phyloP scores from a whole-genome alignment of 1,284 basidiomycete genomes.

The Ustilago nuda region DNA sequence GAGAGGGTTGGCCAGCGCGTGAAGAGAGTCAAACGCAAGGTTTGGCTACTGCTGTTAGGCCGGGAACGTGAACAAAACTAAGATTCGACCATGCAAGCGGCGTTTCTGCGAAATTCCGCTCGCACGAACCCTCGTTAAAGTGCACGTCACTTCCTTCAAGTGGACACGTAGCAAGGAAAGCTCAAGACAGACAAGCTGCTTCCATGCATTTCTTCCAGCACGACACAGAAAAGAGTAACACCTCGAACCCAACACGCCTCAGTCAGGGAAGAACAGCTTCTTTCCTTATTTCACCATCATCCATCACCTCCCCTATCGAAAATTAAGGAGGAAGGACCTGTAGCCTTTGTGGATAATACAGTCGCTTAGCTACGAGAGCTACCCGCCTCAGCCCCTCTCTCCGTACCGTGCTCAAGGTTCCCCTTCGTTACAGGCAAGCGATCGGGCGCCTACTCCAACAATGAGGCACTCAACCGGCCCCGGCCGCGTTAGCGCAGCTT shows the following conservation, averaged over 20 bases:
- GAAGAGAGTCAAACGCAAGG: neutral
- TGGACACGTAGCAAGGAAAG: conserved; percentile 34
- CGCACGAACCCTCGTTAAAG: conserved; percentile 18
- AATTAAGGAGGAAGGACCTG: neutral
- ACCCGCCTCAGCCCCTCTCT: conserved; percentile 2
- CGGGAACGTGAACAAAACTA: neutral
- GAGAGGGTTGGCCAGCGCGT: too few species aligned
- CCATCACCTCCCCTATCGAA: neutral
- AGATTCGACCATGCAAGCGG: conserved; percentile 3
- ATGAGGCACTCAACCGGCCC: conserved; percentile 27
- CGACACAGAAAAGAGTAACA: conserved; percentile 20
- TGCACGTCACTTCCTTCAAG: conserved; percentile 28
- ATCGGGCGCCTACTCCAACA: conserved; percentile 6
- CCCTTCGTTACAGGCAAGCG: conserved; percentile 5
- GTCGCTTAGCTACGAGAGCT: neutral
- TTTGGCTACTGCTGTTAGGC: neutral
- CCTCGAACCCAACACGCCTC: neutral
- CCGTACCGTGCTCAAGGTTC: neutral
- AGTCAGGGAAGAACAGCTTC: neutral
- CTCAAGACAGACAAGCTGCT: conserved; percentile 6
- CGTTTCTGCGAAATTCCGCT: conserved; percentile 12
- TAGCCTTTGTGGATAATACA: neutral
- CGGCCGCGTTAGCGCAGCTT: conserved; percentile 15
- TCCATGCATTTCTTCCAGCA: conserved; percentile 35
- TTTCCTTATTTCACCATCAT: neutral